phyloP scores from a whole-genome alignment of 1,139 yeast genomes.

The Kodamaea suecica region DNA sequence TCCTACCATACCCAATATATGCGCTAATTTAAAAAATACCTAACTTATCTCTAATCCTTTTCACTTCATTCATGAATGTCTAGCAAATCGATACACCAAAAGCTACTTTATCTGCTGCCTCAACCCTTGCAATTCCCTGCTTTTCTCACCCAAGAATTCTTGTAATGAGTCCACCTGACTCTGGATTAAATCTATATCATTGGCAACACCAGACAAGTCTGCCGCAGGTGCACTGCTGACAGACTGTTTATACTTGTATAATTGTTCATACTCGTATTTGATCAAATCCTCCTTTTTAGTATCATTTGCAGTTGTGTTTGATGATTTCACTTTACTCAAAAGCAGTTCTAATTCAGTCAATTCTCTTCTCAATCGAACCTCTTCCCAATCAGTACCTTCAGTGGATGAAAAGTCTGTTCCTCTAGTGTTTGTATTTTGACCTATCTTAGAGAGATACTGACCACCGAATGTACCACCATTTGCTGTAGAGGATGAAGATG shows the following conservation, averaged over 20 bases:
- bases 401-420: constrained; percentile 78
- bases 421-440: constrained; percentile 46
- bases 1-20: too few relatives aligned
- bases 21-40: too few relatives aligned
- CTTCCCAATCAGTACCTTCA: constrained; percentile 83
- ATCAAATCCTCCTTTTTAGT: constrained; percentile 26
- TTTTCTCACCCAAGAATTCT: constrained; percentile 52
- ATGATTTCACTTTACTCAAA: constrained; percentile 52
- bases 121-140: constrained; percentile 48
- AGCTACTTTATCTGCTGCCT: constrained; percentile 9
- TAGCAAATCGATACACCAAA: not conserved
- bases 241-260: constrained; percentile 60
- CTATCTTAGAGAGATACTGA: constrained; percentile 39
- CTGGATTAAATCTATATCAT: constrained; percentile 62
- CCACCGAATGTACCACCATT: constrained; percentile 35
- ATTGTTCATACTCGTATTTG: constrained; percentile 77
- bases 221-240: constrained; percentile 13
- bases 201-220: constrained; percentile 43
- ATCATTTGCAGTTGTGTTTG: constrained; percentile 14
- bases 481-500: constrained; percentile 12
- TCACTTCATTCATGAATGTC: not conserved
- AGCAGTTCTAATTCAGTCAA: constrained; percentile 67
- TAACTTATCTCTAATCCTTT: too few relatives aligned
- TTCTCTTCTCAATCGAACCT: constrained; percentile 77
- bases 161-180: constrained; percentile 61